A percentile compares a stretch with the other conserved stretches of the same genome.
Conservation (phyloP, 2,329 filamentous ascomycete genomes). For the Fusarium citri region DNA sequence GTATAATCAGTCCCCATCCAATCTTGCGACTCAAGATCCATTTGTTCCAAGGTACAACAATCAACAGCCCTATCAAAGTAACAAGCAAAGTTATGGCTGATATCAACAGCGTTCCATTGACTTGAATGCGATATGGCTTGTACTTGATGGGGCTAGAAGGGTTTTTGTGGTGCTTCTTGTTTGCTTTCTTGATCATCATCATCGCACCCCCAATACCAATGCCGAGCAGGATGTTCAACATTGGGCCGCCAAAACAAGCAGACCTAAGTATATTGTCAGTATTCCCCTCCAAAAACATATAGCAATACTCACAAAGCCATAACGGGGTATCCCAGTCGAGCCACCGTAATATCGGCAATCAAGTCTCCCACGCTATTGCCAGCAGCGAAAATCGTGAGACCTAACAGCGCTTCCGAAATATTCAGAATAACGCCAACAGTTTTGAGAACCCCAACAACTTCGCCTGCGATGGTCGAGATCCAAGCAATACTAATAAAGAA, state of each 20-base stretch:
- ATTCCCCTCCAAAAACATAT: background rate
- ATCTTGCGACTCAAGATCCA: conserved; percentile 88
- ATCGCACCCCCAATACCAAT: conserved; percentile 92
- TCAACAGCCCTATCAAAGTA: conserved; percentile 81
- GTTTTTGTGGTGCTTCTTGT: conserved; percentile 73
- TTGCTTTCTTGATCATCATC: conserved; percentile 80
- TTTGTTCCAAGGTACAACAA: conserved; percentile 84
- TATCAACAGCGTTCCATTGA: conserved; percentile 86
- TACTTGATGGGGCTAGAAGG: conserved; percentile 73
- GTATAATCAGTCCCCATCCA: conserved; percentile 79
- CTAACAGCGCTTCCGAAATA: conserved; percentile 94
- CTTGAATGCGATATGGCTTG: conserved; percentile 82
- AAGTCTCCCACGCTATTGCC: conserved; percentile 95
- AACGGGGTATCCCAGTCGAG: conserved; percentile 91
- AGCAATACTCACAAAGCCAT: conserved; percentile 78
- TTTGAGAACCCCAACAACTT: conserved; percentile 95
- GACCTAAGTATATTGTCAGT: conserved; percentile 60
- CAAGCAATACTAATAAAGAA: conserved; percentile 93
- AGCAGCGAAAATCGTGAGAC: conserved; percentile 94
- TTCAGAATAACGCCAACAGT: conserved; percentile 90
- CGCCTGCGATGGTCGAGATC: conserved; percentile 95
- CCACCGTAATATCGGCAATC: conserved; percentile 94
- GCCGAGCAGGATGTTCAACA: conserved; percentile 96
- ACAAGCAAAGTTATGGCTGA: conserved; percentile 85
- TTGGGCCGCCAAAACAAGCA: conserved; percentile 97